A percentile compares a stretch with the other conserved stretches of the same genome.
phyloP scores from a whole-genome alignment of 1,284 basidiomycete species.

The Dichomitus squalens region DNA sequence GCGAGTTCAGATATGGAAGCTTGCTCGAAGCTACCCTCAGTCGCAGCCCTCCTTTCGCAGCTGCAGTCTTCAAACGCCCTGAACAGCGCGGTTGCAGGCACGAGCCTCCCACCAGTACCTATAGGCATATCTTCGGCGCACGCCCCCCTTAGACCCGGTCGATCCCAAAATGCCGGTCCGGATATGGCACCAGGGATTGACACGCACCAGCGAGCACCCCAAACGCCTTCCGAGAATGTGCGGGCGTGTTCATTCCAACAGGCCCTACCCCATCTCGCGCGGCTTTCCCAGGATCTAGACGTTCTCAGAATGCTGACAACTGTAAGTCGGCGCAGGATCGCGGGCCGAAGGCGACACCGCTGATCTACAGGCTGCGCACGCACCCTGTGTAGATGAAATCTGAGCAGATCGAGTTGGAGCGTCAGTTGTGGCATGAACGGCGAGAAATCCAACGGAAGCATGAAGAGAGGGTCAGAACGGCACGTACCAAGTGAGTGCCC shows the following conservation, averaged over 20 bases:
- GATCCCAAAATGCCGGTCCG: conserved; percentile 9
- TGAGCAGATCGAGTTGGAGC: conserved; percentile 69
- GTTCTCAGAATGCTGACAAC: conserved; percentile 46
- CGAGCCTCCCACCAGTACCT: conserved; percentile 5
- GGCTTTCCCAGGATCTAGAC: conserved; percentile 50
- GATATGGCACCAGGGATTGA: conserved; percentile 1
- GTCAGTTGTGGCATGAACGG: conserved; percentile 64
- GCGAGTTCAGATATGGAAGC: neutral
- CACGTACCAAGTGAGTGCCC: conserved; percentile 60
- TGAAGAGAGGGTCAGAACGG: conserved; percentile 67
- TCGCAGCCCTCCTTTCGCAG: conserved; percentile 71
- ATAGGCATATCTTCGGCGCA: neutral
- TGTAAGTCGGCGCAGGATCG: conserved; percentile 44
- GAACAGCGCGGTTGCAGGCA: conserved; percentile 8
- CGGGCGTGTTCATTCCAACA: conserved; percentile 62
- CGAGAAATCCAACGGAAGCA: conserved; percentile 60
- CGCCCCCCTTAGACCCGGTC: conserved; percentile 1
- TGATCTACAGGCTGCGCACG: neutral
- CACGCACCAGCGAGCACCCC: conserved; percentile 11
- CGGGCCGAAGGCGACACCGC: neutral
- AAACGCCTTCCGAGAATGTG: conserved; percentile 38
- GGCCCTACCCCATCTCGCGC: conserved; percentile 57
- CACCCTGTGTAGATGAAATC: conserved; percentile 48
- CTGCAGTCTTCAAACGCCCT: conserved; percentile 39
- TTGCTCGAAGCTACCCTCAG: conserved; percentile 35